Conservation (phyloP, 2,329 filamentous ascomycete genomes). For the Phialophora expanda region DNA sequence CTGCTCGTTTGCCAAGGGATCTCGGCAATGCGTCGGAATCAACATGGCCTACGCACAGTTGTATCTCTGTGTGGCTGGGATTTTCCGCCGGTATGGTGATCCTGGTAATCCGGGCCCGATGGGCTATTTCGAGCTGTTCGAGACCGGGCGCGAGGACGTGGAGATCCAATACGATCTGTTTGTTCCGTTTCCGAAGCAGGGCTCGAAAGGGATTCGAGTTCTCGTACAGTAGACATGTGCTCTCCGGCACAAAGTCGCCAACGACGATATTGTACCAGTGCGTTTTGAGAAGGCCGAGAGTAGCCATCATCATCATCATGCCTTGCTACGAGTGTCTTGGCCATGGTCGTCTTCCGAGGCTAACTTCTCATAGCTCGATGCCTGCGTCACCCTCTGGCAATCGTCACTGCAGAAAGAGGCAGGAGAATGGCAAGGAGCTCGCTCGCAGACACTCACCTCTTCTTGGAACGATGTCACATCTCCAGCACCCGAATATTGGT, state of each 20-base stretch:
- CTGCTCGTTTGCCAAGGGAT: conserved; percentile 50
- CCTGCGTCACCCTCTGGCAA: too few relatives aligned
- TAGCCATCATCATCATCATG: too few relatives aligned
- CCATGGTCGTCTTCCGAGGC: too few relatives aligned
- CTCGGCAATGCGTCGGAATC: conserved; percentile 50
- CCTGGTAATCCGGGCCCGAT: not conserved
- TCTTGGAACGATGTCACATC: not conserved
- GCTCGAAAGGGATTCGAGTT: conserved; percentile 9
- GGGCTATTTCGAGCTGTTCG: conserved; percentile 12
- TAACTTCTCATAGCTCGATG: too few relatives aligned
- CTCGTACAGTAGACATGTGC: not conserved
- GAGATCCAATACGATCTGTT: conserved; percentile 9
- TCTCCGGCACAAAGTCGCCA: too few relatives aligned
- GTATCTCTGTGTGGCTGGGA: conserved; percentile 39
- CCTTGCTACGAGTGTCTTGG: too few relatives aligned
- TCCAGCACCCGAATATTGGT: not conserved
- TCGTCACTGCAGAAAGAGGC: too few relatives aligned
- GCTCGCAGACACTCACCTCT: not conserved
- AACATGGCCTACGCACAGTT: conserved; percentile 43
- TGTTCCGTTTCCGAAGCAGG: conserved; percentile 5
- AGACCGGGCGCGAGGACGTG: conserved; percentile 9
- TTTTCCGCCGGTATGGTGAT: conserved; percentile 36
- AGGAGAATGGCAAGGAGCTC: too few relatives aligned
- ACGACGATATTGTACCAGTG: too few relatives aligned
- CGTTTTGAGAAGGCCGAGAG: too few relatives aligned